Conservation (phyloP, 768 basidiomycete genomes). For the Lactarius sanguifluus region DNA sequence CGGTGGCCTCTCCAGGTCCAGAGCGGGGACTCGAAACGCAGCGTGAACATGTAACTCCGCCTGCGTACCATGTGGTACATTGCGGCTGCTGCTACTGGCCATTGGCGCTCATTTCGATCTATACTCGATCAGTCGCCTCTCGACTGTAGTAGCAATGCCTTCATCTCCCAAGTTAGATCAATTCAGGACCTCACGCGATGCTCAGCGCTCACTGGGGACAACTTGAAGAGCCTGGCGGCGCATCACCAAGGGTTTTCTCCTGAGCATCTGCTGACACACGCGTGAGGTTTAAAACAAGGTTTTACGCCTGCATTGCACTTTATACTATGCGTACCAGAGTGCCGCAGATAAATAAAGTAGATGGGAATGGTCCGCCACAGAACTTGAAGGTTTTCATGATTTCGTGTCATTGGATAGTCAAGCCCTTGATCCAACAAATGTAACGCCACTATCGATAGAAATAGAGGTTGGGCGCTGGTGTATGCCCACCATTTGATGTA, state of each 20-base stretch:
- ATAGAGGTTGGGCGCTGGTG: not conserved
- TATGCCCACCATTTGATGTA: not conserved
- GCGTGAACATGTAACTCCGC: not conserved
- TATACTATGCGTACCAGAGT: not conserved
- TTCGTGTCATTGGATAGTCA: not conserved
- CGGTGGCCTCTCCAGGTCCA: not conserved
- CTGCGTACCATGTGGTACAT: not conserved
- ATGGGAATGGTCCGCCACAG: not conserved
- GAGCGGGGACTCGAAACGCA: not conserved
- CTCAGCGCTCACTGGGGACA: not conserved
- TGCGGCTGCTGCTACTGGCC: not conserved
- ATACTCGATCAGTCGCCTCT: not conserved
- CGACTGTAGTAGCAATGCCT: not conserved
- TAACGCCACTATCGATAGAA: slow-evolving; percentile 3
- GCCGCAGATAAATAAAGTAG: not conserved
- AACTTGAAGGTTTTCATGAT: not conserved
- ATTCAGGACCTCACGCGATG: not conserved
- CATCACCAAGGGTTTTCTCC: not conserved
- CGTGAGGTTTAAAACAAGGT: not conserved
- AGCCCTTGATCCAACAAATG: not conserved
- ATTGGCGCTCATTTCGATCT: not conserved
- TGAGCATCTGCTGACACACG: not conserved
- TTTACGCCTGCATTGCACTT: not conserved
- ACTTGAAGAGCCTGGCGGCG: not conserved
- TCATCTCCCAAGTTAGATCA: not conserved